Evolutionary conservation across 1,284 basidiomycete species (phyloP).

Genomic region (Cryptococcus sp.): DNA sequence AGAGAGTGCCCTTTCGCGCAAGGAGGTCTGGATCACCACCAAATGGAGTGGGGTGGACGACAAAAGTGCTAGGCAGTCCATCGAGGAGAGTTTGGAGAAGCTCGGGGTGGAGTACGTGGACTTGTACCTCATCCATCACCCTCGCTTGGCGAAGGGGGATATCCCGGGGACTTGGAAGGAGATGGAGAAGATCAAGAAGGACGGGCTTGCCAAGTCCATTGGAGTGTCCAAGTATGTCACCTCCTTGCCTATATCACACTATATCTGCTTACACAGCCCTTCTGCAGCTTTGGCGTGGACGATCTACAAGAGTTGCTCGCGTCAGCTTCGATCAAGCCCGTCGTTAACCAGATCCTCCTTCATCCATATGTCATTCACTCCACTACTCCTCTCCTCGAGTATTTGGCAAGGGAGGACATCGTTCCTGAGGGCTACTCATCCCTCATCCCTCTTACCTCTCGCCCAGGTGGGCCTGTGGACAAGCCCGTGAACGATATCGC

Average conservation of each 20-base stretch:
- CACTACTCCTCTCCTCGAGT: slow-evolving; percentile 60
- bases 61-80: slow-evolving; percentile 57
- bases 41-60: slow-evolving; percentile 61
- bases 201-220: slow-evolving; percentile 63
- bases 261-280: neutral
- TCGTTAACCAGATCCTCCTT: slow-evolving; percentile 69
- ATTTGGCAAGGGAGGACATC: slow-evolving; percentile 59
- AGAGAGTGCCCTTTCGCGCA: slow-evolving; percentile 50
- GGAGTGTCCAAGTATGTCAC: slow-evolving; percentile 63
- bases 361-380: slow-evolving; percentile 66
- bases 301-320: slow-evolving; percentile 59
- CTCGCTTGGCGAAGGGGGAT: slow-evolving; percentile 55
- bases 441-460: slow-evolving; percentile 61
- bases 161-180: slow-evolving; percentile 60
- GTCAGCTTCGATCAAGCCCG: slow-evolving; percentile 60
- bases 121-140: slow-evolving; percentile 61
- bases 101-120: slow-evolving; percentile 66
- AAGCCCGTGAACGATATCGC: slow-evolving; percentile 60
- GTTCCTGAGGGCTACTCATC: slow-evolving; percentile 68
- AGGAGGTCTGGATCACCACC: slow-evolving; percentile 57
- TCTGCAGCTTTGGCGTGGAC: slow-evolving; percentile 54
- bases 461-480: slow-evolving; percentile 65
- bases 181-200: slow-evolving; percentile 59
- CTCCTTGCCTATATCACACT: neutral
- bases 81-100: slow-evolving; percentile 60